Evolutionary conservation across 2,329 filamentous ascomycete genomes (phyloP).

Genomic region (Ophiocordyceps camponoti-saundersi): DNA sequence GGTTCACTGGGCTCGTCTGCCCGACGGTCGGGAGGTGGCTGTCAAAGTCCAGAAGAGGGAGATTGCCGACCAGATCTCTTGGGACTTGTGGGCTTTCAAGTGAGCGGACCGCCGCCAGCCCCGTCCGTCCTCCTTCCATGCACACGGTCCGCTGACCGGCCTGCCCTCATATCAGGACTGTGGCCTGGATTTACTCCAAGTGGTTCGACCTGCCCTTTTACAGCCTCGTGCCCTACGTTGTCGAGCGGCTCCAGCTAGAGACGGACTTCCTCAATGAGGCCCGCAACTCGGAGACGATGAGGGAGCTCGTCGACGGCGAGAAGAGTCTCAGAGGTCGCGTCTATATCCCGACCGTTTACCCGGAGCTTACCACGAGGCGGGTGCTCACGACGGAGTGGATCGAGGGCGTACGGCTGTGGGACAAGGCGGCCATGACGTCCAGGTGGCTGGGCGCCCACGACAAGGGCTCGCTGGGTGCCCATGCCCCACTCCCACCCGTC

Average conservation of each 20-base stretch:
- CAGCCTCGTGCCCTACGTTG: slow-evolving; percentile 79
- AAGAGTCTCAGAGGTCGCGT: slow-evolving; percentile 61
- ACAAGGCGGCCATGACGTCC: slow-evolving; percentile 63
- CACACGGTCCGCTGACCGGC: neutral
- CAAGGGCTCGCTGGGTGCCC: slow-evolving; percentile 62
- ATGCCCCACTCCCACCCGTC: slow-evolving; percentile 38
- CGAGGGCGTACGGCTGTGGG: slow-evolving; percentile 83
- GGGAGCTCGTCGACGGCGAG: slow-evolving; percentile 56
- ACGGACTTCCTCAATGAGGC: slow-evolving; percentile 93
- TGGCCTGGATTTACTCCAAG: slow-evolving; percentile 66
- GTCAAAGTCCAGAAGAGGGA: slow-evolving; percentile 95
- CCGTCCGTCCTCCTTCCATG: no score
- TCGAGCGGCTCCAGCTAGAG: slow-evolving; percentile 78
- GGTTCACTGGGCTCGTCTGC: slow-evolving; percentile 81
- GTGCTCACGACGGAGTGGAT: slow-evolving; percentile 97
- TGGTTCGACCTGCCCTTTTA: slow-evolving; percentile 92
- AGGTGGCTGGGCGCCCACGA: slow-evolving; percentile 66
- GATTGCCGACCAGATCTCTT: slow-evolving; percentile 77
- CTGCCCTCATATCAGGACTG: slow-evolving; percentile 33
- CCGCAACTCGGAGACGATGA: slow-evolving; percentile 73
- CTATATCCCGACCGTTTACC: slow-evolving; percentile 74
- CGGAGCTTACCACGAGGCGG: slow-evolving; percentile 64
- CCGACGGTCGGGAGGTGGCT: slow-evolving; percentile 80
- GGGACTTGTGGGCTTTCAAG: slow-evolving; percentile 95
- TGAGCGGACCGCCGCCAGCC: slow-evolving; percentile 19